Percentiles rank a stretch among this genome's conserved stretches.
These are phyloP conservation scores for Pterocarpus santalinus DNA, from an alignment of 306 rosid species.

Conservation along the genomic window DNA sequence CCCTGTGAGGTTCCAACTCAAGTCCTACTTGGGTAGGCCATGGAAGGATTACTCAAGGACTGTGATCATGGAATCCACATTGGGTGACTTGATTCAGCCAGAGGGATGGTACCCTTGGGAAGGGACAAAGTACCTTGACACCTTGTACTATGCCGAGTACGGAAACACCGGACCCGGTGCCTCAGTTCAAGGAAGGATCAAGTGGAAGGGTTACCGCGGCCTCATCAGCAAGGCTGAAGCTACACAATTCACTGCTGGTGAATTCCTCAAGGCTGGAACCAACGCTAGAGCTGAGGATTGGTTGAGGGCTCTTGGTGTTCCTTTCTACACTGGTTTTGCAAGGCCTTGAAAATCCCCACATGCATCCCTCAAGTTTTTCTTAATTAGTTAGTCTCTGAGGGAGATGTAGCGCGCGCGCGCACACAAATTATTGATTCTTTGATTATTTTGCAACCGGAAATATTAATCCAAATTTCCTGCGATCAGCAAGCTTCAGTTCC, in stretches of 20 bases:
- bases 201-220: slow-evolving; percentile 61
- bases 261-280: slow-evolving; percentile 39
- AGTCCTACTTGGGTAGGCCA: slow-evolving; percentile 69
- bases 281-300: neutral
- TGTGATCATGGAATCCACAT: slow-evolving; percentile 60
- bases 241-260: slow-evolving; percentile 45
- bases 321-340: slow-evolving; percentile 14
- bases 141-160: slow-evolving; percentile 62
- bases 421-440: neutral
- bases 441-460: slow-evolving; percentile 12
- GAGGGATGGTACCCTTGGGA: slow-evolving; percentile 63
- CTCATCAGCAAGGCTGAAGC: slow-evolving; percentile 55
- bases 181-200: slow-evolving; percentile 46
- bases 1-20: slow-evolving; percentile 47
- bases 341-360: neutral
- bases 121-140: slow-evolving; percentile 21
- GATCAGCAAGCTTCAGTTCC: neutral
- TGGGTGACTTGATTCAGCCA: slow-evolving; percentile 62
- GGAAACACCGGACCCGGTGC: slow-evolving; percentile 71
- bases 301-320: slow-evolving; percentile 49
- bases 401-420: neutral
- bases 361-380: too few species aligned
- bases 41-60: slow-evolving; percentile 67
- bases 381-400: neutral
- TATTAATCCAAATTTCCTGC: neutral